Conservation (phyloP, 2,329 filamentous ascomycete genomes). For the Dendryphion nanum region DNA sequence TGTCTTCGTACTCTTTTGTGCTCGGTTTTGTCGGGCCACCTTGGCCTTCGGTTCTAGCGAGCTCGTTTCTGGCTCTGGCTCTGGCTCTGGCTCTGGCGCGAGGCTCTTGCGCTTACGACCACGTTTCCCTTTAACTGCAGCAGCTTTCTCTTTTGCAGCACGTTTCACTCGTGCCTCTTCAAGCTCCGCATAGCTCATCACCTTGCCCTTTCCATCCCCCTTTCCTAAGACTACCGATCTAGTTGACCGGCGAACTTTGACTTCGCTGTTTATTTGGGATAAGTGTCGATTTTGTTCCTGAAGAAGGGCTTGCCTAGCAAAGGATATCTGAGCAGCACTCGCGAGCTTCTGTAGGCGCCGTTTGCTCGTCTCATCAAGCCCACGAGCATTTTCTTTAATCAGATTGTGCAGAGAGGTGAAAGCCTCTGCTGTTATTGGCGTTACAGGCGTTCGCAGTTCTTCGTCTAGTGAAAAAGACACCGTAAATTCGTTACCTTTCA, state of each 20-base stretch:
- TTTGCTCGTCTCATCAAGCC: conserved; percentile 1
- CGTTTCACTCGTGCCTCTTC: conserved; percentile 2
- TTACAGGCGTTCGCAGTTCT: conserved; percentile 4
- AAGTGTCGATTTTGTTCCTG: conserved; percentile 1
- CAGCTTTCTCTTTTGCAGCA: conserved; percentile 2
- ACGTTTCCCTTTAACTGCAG: conserved; percentile 1
- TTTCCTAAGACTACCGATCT: conserved; percentile 1
- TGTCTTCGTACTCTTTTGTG: not conserved
- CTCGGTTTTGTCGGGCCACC: too few relatives aligned
- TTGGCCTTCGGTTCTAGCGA: not conserved
- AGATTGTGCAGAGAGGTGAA: conserved; percentile 5
- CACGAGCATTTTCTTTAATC: conserved; percentile 5
- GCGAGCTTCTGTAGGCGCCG: conserved; percentile 3
- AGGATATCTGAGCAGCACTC: conserved; percentile 4
- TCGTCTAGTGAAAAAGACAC: not conserved
- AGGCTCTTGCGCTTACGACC: conserved; percentile 5
- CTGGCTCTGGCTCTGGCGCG: conserved; percentile 1
- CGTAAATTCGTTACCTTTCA: not conserved
- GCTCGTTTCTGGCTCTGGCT: not conserved
- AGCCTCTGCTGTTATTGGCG: conserved; percentile 5
- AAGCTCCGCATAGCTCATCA: conserved; percentile 6
- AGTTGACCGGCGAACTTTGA: conserved; percentile 1
- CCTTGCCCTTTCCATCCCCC: conserved; percentile 2
- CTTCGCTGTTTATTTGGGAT: conserved; percentile 3
- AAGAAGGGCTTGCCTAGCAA: conserved; percentile 3